Conservation (phyloP, 106 monocot genomes). For the Chionographis japonica region DNA sequence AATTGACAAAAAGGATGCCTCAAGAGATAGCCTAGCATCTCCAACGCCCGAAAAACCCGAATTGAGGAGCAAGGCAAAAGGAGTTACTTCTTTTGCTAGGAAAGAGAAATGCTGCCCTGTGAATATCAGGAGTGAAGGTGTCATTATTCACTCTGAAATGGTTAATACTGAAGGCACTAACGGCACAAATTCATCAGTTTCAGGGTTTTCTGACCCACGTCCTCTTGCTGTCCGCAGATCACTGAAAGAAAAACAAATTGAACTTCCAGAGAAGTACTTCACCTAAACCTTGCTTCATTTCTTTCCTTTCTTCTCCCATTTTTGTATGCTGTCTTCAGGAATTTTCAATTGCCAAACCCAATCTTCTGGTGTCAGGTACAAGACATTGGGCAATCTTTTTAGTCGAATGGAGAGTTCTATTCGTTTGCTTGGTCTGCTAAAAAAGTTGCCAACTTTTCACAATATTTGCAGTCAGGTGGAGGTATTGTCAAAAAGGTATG, state of each 20-base stretch:
- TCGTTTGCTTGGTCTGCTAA: conserved; percentile 55
- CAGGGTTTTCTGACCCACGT: not conserved
- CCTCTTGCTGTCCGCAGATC: not conserved
- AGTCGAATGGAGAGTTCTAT: conserved; percentile 51
- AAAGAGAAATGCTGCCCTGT: conserved; percentile 19
- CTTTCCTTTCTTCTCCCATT: conserved; percentile 2
- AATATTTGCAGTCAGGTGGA: conserved; percentile 66
- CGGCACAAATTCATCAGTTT: conserved; percentile 2
- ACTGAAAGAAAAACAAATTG: conserved; percentile 6
- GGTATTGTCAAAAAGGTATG: conserved; percentile 50
- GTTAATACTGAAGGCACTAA: not conserved
- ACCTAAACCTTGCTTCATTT: not conserved
- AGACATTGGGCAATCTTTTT: conserved; percentile 44
- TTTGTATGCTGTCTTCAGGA: not conserved
- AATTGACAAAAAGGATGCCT: conserved; percentile 10
- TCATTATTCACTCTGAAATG: not conserved
- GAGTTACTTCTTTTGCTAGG: conserved; percentile 11
- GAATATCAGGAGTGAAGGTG: conserved; percentile 18
- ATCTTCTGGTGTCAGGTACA: conserved; percentile 23
- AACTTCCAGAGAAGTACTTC: conserved; percentile 62
- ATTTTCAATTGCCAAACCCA: not conserved
- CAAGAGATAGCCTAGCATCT: conserved; percentile 23
- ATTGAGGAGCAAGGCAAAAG: conserved; percentile 19
- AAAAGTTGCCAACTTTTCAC: conserved; percentile 41
- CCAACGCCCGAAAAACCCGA: conserved; percentile 61